A percentile compares a stretch with the other conserved stretches of the same genome.
Evolutionary conservation across 139 green algal genomes (phyloP).

Genomic region (Ulvella scutata): DNA sequence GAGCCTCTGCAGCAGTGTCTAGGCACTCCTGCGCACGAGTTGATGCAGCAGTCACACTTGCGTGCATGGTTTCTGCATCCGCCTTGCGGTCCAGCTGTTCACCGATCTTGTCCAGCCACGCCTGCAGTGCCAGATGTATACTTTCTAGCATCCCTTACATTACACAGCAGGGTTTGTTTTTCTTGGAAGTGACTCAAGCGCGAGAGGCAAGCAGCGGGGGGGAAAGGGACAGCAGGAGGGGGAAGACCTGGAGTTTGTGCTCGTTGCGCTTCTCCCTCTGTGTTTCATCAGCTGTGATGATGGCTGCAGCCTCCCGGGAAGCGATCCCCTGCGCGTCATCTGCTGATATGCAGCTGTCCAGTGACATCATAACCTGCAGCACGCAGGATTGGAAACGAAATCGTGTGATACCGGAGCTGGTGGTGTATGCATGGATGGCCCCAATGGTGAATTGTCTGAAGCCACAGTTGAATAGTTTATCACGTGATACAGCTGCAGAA

Average conservation of each 20-base stretch:
- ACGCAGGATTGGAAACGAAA: too few relatives aligned
- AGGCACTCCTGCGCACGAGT: not conserved
- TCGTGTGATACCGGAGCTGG: too few relatives aligned
- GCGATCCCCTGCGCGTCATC: not conserved
- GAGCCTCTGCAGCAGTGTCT: not conserved
- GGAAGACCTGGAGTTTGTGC: not conserved
- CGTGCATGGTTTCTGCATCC: not conserved
- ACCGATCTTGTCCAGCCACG: conserved; percentile 1
- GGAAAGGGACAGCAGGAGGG: too few relatives aligned
- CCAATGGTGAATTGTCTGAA: too few relatives aligned
- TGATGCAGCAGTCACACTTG: not conserved
- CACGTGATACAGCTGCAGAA: too few relatives aligned
- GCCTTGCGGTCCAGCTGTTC: not conserved
- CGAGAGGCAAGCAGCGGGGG: too few relatives aligned
- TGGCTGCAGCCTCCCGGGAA: not conserved
- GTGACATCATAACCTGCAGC: too few relatives aligned
- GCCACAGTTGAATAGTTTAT: too few relatives aligned
- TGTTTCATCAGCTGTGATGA: not conserved
- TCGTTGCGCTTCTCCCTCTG: not conserved
- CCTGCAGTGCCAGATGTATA: not conserved
- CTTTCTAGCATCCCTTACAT: too few relatives aligned
- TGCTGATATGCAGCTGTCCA: not conserved
- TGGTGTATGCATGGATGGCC: too few relatives aligned
- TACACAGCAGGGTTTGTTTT: too few relatives aligned
- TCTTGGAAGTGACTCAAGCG: too few relatives aligned